Conservation (phyloP, 106 monocot species). For the Acorus gramineus region DNA sequence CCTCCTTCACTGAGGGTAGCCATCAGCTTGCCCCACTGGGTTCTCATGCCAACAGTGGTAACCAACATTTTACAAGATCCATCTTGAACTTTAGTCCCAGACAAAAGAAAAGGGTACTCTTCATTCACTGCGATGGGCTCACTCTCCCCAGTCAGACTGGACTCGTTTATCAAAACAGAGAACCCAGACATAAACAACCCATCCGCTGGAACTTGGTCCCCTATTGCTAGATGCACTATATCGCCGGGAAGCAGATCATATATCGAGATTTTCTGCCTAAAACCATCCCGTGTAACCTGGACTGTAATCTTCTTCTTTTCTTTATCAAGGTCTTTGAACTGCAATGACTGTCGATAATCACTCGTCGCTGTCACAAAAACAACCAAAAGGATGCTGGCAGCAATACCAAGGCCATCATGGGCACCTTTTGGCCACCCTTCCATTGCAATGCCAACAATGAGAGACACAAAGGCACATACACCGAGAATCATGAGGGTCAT, state of each 20-base stretch:
- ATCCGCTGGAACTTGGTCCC: constrained; percentile 81
- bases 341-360: constrained; percentile 66
- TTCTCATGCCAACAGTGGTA: constrained; percentile 69
- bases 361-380: constrained; percentile 66
- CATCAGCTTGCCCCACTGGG: constrained; percentile 78
- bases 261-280: constrained; percentile 57
- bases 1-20: constrained; percentile 66
- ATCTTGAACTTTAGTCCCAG: constrained; percentile 81
- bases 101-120: constrained; percentile 64
- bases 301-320: constrained; percentile 77
- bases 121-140: constrained; percentile 48
- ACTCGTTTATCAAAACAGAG: constrained; percentile 57
- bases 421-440: constrained; percentile 80
- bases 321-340: constrained; percentile 75
- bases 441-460: constrained; percentile 50
- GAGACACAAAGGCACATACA: constrained; percentile 52
- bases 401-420: constrained; percentile 79
- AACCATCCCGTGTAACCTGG: constrained; percentile 54
- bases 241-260: constrained; percentile 71
- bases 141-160: constrained; percentile 75
- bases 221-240: constrained; percentile 62
- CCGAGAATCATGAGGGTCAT: constrained; percentile 59
- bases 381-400: constrained; percentile 58
- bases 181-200: constrained; percentile 63
- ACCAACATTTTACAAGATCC: constrained; percentile 73